Evolutionary conservation across 2,329 filamentous ascomycete genomes (phyloP).

Genomic region (Colletotrichum tropicicola): DNA sequence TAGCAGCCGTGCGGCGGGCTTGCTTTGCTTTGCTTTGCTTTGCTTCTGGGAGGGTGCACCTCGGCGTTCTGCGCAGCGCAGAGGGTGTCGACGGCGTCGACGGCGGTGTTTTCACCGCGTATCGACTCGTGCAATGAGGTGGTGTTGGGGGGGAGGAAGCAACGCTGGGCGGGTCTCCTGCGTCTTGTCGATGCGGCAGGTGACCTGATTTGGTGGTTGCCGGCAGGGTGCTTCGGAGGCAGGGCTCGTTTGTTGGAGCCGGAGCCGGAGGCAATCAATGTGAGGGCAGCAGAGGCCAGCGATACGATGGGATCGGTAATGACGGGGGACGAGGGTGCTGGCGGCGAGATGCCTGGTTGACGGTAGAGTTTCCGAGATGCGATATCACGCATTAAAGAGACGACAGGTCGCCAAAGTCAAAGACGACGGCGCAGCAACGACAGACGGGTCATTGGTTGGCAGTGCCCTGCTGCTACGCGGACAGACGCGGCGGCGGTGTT

Average conservation of each 20-base stretch:
- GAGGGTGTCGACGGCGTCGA: neutral
- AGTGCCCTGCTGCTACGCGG: neutral
- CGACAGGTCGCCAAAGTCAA: neutral
- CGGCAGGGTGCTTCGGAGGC: slow-evolving; percentile 14
- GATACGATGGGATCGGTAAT: slow-evolving; percentile 11
- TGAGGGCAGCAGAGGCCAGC: neutral
- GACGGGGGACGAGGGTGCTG: neutral
- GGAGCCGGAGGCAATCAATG: slow-evolving; percentile 13
- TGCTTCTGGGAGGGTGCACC: neutral
- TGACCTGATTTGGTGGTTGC: slow-evolving; percentile 22
- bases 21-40: neutral
- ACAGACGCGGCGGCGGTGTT: slow-evolving; percentile 11
- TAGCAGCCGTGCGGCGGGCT: slow-evolving; percentile 14
- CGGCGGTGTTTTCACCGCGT: too few relatives aligned
- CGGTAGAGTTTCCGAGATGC: neutral
- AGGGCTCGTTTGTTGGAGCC: slow-evolving; percentile 1
- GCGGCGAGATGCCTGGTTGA: neutral
- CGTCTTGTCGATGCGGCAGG: slow-evolving; percentile 15
- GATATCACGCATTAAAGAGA: neutral
- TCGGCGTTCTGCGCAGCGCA: neutral
- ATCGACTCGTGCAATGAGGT: too few relatives aligned
- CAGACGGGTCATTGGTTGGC: neutral
- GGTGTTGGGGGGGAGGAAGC: neutral
- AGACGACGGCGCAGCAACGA: neutral
- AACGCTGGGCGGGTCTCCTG: slow-evolving; percentile 4